Conservation (phyloP, 495 filamentous ascomycete genomes). For the Aspergillus sparsus region DNA sequence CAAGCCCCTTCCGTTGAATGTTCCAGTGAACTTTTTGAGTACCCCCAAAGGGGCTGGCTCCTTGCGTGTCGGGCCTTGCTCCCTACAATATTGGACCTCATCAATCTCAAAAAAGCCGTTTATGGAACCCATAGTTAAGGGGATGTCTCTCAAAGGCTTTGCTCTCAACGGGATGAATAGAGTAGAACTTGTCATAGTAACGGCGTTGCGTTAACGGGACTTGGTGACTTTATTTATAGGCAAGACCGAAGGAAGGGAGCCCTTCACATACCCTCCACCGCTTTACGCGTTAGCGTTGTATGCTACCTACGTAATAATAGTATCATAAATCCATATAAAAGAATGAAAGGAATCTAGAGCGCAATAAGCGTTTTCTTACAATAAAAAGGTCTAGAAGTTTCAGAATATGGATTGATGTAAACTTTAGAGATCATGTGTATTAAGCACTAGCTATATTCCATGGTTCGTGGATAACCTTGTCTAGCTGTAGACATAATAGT, state of each 20-base stretch:
- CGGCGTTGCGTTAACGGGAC: neutral
- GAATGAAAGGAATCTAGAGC: neutral
- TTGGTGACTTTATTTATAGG: neutral
- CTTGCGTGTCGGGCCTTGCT: neutral
- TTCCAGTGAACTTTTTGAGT: neutral
- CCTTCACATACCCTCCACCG: neutral
- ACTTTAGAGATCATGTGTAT: neutral
- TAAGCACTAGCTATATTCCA: neutral
- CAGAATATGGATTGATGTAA: neutral
- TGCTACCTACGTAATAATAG: neutral
- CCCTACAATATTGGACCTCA: neutral
- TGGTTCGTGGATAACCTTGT: neutral
- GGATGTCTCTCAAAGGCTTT: neutral
- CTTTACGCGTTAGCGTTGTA: neutral
- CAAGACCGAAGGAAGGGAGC: neutral
- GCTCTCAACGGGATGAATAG: neutral
- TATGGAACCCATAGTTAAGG: neutral
- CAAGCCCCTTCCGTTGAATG: neutral
- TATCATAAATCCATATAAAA: neutral
- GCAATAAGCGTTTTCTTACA: neutral
- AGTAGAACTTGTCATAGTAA: neutral
- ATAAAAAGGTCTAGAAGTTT: neutral
- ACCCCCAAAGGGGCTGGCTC: neutral
- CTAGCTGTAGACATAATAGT: neutral
- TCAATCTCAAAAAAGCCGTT: constrained; percentile 1